A percentile compares a stretch with the other conserved stretches of the same genome.
Conservation (phyloP, 2,329 filamentous ascomycete genomes). For the Cercospora sp. region DNA sequence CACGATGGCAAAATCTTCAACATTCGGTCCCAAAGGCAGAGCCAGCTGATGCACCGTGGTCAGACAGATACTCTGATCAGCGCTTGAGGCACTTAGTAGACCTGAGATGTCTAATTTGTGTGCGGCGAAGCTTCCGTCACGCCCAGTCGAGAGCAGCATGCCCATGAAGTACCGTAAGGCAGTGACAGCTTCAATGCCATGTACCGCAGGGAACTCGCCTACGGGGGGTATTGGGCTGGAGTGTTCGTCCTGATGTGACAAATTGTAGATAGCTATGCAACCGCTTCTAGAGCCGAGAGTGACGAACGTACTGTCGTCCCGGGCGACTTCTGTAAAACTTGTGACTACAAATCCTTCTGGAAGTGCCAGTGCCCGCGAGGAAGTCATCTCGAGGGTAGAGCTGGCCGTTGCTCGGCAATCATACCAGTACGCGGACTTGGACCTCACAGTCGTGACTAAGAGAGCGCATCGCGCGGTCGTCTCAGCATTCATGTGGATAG, state of each 20-base stretch:
- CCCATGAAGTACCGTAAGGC: constrained; percentile 49
- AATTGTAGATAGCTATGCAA: constrained; percentile 46
- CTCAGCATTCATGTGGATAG: neutral
- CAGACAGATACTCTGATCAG: constrained; percentile 39
- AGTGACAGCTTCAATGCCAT: constrained; percentile 67
- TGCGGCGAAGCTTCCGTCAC: constrained; percentile 74
- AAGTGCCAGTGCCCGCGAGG: neutral
- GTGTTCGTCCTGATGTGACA: neutral
- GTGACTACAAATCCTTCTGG: constrained; percentile 50
- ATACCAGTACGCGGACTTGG: constrained; percentile 2
- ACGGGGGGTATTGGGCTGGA: neutral
- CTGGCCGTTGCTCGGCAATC: neutral
- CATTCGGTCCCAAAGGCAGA: constrained; percentile 70
- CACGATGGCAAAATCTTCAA: constrained; percentile 70
- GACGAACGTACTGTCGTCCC: constrained; percentile 4
- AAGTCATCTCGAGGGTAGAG: neutral
- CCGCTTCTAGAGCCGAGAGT: constrained; percentile 59
- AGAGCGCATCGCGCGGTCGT: constrained; percentile 24
- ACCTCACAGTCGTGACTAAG: constrained; percentile 43
- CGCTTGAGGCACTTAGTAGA: constrained; percentile 18
- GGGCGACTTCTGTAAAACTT: constrained; percentile 42
- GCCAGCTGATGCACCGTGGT: constrained; percentile 65
- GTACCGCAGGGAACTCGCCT: constrained; percentile 32
- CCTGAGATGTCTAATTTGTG: constrained; percentile 45
- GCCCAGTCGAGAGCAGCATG: constrained; percentile 68